These are phyloP conservation scores for Quercus agrifolia DNA, from an alignment of 306 rosid genomes.

Conservation along the genomic window DNA sequence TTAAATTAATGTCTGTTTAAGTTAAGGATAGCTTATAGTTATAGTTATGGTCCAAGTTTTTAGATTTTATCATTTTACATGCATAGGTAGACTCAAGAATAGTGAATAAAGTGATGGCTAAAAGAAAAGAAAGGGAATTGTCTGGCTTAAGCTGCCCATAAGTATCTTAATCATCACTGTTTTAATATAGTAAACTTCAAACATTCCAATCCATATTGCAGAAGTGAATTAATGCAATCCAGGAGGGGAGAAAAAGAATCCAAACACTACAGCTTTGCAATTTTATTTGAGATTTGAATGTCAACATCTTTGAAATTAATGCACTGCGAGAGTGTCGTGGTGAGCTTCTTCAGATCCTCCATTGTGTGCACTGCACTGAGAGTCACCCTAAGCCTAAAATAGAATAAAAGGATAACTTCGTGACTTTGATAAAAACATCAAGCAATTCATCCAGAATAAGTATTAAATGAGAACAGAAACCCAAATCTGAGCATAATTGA, in stretches of 20 bases:
- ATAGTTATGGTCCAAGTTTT: no score
- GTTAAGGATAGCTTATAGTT: no score
- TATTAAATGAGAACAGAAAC: no score
- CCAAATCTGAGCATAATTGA: no score
- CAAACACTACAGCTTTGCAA: slow-evolving; percentile 54
- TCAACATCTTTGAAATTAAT: slow-evolving; percentile 57
- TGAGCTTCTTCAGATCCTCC: slow-evolving; percentile 66
- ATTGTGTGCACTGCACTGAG: slow-evolving; percentile 73
- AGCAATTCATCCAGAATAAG: no score
- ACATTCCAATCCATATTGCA: not conserved
- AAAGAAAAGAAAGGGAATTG: not conserved
- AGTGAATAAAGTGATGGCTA: not conserved
- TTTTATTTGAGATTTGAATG: slow-evolving; percentile 32
- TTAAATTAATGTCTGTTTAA: no score
- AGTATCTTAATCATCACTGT: not conserved
- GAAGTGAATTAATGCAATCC: not conserved
- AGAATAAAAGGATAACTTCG: not conserved
- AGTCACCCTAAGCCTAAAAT: slow-evolving; percentile 70
- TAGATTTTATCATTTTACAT: no score
- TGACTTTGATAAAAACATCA: not conserved
- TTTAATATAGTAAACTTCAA: not conserved
- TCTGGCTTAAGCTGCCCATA: no score
- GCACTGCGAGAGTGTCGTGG: slow-evolving; percentile 63
- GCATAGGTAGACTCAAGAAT: no score
- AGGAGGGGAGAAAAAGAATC: not conserved